Percentiles rank a stretch among this genome's conserved stretches.
Evolutionary conservation across 345 rosid species (phyloP).

Genomic region (Isatis tinctoria): DNA sequence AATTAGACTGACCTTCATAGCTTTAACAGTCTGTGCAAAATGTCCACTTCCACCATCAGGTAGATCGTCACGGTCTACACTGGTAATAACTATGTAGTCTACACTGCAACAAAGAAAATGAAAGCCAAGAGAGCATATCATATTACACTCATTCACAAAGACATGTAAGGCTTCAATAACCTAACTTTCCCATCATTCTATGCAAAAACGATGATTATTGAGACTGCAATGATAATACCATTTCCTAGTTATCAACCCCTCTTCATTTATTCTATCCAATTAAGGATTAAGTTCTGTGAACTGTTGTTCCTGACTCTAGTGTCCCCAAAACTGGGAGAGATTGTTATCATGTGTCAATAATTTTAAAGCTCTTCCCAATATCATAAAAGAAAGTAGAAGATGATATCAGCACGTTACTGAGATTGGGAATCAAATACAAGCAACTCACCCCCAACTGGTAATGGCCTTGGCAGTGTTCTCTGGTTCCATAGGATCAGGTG

Average conservation of each 20-base stretch:
- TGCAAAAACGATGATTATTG: neutral
- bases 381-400: neutral
- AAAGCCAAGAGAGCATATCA: conserved; percentile 4
- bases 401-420: neutral
- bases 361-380: neutral
- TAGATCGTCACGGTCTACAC: conserved; percentile 97
- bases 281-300: neutral
- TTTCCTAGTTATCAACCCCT: neutral
- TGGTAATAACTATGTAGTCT: conserved; percentile 94
- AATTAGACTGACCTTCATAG: conserved; percentile 65
- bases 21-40: conserved; percentile 88
- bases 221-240: neutral
- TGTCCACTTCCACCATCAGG: conserved; percentile 99
- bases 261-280: neutral
- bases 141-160: neutral
- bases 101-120: conserved; percentile 48
- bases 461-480: conserved; percentile 87
- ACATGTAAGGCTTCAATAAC: neutral
- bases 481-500: conserved; percentile 95
- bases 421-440: neutral
- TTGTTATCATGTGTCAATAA: neutral
- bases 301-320: neutral
- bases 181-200: neutral
- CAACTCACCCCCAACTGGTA: conserved; percentile 83
- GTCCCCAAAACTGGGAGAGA: neutral